These are phyloP conservation scores for Blastobotrys arbuscula DNA, from an alignment of 1,139 yeast species.

Conservation along the genomic window DNA sequence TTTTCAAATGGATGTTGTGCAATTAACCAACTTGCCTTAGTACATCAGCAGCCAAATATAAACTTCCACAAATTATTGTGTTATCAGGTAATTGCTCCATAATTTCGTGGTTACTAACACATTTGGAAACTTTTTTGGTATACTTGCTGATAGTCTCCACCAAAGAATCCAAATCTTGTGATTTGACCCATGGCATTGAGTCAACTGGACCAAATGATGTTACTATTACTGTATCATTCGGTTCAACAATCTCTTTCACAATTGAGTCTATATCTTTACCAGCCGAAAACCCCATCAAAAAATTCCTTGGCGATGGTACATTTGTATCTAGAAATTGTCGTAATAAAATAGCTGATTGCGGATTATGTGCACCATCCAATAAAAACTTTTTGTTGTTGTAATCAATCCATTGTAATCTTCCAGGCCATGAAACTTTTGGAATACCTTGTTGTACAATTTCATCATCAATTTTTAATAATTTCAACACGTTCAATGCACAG, in stretches of 20 bases:
- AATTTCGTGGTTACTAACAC: constrained; percentile 12
- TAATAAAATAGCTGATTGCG: constrained; percentile 70
- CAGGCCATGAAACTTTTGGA: constrained; percentile 36
- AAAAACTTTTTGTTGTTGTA: constrained; percentile 62
- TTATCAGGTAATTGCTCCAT: constrained; percentile 31
- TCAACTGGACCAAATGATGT: constrained; percentile 66
- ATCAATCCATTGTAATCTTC: constrained; percentile 34
- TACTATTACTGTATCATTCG: constrained; percentile 52
- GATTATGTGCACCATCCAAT: constrained; percentile 92
- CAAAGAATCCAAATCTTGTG: constrained; percentile 33
- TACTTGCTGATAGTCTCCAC: constrained; percentile 9
- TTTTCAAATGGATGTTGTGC: not conserved
- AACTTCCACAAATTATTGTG: constrained; percentile 69
- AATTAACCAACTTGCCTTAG: constrained; percentile 1
- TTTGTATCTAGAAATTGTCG: constrained; percentile 38
- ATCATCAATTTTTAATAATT: constrained; percentile 23
- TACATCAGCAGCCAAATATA: constrained; percentile 69
- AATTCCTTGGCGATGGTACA: constrained; percentile 42
- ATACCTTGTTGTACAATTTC: constrained; percentile 48
- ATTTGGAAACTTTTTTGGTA: constrained; percentile 13
- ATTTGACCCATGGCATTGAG: constrained; percentile 86
- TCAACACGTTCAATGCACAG: constrained; percentile 57
- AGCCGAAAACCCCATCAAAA: constrained; percentile 66
- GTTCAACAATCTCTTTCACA: constrained; percentile 45
- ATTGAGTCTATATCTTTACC: constrained; percentile 60